phyloP scores from a whole-genome alignment of 805 yeast species.

The Pichia manshurica region DNA sequence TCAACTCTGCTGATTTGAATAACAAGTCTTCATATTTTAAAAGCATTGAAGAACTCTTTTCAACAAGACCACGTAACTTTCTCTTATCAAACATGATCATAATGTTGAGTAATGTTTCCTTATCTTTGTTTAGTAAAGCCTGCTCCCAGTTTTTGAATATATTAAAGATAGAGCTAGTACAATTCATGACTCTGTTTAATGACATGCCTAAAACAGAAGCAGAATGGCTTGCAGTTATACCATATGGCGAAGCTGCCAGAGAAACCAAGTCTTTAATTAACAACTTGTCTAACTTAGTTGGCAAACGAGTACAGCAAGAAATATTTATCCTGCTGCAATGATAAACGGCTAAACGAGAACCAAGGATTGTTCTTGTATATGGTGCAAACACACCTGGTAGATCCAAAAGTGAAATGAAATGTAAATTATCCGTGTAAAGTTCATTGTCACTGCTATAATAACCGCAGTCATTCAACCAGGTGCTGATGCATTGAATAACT shows the following conservation, averaged over 20 bases:
- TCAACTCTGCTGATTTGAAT: slow-evolving; percentile 49
- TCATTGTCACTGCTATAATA: slow-evolving; percentile 26
- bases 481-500: slow-evolving; percentile 56
- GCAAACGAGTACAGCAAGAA: slow-evolving; percentile 67
- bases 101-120: slow-evolving; percentile 57
- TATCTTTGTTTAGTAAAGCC: slow-evolving; percentile 45
- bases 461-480: slow-evolving; percentile 46
- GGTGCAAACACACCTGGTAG: slow-evolving; percentile 60
- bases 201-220: slow-evolving; percentile 61
- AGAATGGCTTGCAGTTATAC: slow-evolving; percentile 64
- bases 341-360: slow-evolving; percentile 63
- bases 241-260: slow-evolving; percentile 63
- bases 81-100: slow-evolving; percentile 51
- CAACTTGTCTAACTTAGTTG: slow-evolving; percentile 56
- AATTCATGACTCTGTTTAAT: slow-evolving; percentile 58
- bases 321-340: slow-evolving; percentile 70
- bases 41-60: slow-evolving; percentile 51
- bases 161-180: slow-evolving; percentile 46
- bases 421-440: slow-evolving; percentile 24
- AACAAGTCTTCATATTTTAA: slow-evolving; percentile 43
- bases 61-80: slow-evolving; percentile 52
- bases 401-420: slow-evolving; percentile 48
- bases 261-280: slow-evolving; percentile 61
- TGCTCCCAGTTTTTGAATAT: slow-evolving; percentile 37
- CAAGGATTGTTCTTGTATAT: slow-evolving; percentile 72